Percentiles rank a stretch among this genome's conserved stretches.
Conservation (phyloP, 2,329 filamentous ascomycete genomes). For the Fusarium incarnatum region DNA sequence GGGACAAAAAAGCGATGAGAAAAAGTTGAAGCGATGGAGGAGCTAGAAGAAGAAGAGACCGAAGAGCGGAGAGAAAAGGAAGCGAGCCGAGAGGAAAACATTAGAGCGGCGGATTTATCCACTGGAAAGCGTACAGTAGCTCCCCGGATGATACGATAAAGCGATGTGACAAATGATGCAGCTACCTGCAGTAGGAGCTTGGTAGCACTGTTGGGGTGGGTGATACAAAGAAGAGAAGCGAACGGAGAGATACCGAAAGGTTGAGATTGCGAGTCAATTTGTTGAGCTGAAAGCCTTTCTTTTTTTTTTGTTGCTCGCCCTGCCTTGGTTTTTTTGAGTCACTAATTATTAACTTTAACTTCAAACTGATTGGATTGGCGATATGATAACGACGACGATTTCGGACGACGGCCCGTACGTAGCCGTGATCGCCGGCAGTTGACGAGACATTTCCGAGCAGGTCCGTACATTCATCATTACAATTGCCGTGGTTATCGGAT, state of each 20-base stretch:
- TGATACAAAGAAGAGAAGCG: not conserved
- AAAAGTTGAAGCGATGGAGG: constrained; percentile 5
- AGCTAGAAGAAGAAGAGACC: constrained; percentile 13
- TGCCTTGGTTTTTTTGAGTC: constrained; percentile 7
- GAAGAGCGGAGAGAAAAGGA: constrained; percentile 29
- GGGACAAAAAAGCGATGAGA: not conserved
- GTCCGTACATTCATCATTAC: not conserved
- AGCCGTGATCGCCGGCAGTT: constrained; percentile 32
- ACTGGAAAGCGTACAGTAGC: constrained; percentile 1
- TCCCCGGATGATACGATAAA: constrained; percentile 25
- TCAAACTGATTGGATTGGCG: constrained; percentile 28
- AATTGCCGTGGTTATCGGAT: not conserved
- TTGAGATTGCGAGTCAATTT: constrained; percentile 22
- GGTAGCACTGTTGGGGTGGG: constrained; percentile 15
- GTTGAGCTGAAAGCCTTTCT: constrained; percentile 17
- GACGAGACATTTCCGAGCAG: constrained; percentile 28
- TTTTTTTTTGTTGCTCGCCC: not conserved
- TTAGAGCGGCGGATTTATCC: constrained; percentile 28
- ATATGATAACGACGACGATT: constrained; percentile 22
- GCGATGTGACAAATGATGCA: constrained; percentile 18
- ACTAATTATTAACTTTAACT: constrained; percentile 19
- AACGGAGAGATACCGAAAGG: constrained; percentile 32
- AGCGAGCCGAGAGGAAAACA: constrained; percentile 42
- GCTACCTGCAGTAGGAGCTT: constrained; percentile 24
- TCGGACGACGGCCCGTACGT: constrained; percentile 33